A percentile compares a stretch with the other conserved stretches of the same genome.
These are phyloP conservation scores for Xylariaceae sp. DNA, from an alignment of 2,329 filamentous ascomycete species.

Conservation along the genomic window DNA sequence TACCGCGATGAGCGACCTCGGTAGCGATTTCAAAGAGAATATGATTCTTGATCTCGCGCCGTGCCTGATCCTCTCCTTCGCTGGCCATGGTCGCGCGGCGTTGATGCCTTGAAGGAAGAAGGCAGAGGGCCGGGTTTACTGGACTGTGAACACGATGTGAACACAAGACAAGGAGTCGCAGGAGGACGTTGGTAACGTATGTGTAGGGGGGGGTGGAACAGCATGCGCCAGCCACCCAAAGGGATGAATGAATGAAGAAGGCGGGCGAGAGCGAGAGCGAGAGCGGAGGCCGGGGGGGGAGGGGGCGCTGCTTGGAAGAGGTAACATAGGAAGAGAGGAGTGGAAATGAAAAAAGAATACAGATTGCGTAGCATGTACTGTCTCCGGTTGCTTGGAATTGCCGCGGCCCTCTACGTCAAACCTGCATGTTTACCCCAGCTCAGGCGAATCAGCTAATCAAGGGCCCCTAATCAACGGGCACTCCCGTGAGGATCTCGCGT, in stretches of 20 bases:
- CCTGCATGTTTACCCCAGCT: constrained; percentile 5
- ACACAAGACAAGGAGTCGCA: neutral
- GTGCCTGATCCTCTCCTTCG: constrained; percentile 40
- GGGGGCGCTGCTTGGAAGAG: too few relatives aligned
- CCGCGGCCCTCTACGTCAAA: constrained; percentile 21
- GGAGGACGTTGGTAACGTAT: neutral
- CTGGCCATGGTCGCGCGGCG: constrained; percentile 43
- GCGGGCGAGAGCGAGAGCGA: neutral
- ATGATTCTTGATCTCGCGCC: constrained; percentile 85
- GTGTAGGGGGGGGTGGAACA: constrained; percentile 3
- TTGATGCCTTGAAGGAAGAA: neutral
- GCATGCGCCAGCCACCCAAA: constrained; percentile 2
- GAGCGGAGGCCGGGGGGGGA: constrained; percentile 3
- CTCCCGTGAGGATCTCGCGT: neutral
- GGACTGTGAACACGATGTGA: neutral
- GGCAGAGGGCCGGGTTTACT: neutral
- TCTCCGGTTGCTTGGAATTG: constrained; percentile 16
- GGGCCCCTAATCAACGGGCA: constrained; percentile 7
- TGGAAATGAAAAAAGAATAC: neutral
- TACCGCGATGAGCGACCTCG: constrained; percentile 94
- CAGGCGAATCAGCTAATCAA: constrained; percentile 5
- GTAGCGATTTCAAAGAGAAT: constrained; percentile 95
- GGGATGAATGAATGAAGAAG: neutral
- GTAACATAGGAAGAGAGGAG: neutral
- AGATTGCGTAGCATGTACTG: neutral